A percentile compares a stretch with the other conserved stretches of the same genome.
Conservation (phyloP, 768 basidiomycete genomes). For the Phylloporus sp. region DNA sequence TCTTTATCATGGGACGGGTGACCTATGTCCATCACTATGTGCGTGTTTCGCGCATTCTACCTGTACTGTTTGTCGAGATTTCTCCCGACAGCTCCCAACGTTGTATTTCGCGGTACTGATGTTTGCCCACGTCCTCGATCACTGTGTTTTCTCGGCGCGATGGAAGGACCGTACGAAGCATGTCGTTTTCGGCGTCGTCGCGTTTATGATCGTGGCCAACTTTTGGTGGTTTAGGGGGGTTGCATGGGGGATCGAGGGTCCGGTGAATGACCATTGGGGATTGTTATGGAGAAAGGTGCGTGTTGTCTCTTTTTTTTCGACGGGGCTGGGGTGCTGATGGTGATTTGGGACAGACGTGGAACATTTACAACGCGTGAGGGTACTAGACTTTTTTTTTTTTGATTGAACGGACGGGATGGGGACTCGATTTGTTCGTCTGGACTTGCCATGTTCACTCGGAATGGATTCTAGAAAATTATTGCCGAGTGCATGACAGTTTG, state of each 20-base stretch:
- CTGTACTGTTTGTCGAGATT: not conserved
- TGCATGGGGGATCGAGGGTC: slow-evolving; percentile 90
- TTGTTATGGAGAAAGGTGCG: slow-evolving; percentile 68
- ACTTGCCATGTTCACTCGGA: not conserved
- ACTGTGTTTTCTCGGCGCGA: slow-evolving; percentile 82
- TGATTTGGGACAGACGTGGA: slow-evolving; percentile 23
- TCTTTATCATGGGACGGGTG: slow-evolving; percentile 96
- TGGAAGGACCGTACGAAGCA: slow-evolving; percentile 60
- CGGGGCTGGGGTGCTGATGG: slow-evolving; percentile 1
- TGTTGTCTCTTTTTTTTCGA: slow-evolving; percentile 2
- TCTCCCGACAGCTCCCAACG: slow-evolving; percentile 67
- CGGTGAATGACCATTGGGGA: slow-evolving; percentile 74
- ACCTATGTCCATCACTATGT: slow-evolving; percentile 97
- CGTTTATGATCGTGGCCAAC: slow-evolving; percentile 55
- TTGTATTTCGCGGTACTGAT: slow-evolving; percentile 96
- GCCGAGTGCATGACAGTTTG: too few relatives aligned
- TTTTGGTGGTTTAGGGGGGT: slow-evolving; percentile 96
- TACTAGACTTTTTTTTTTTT: too few relatives aligned
- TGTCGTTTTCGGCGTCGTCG: slow-evolving; percentile 63
- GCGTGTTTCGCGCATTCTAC: slow-evolving; percentile 49
- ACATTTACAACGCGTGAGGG: slow-evolving; percentile 26
- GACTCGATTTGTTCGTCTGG: not conserved
- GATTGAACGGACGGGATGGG: not conserved
- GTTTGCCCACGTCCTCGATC: slow-evolving; percentile 86
- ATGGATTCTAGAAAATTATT: not conserved